These are phyloP conservation scores for Oryza rufipogon DNA, from an alignment of 176 grass and related monocot genomes.

Conservation along the genomic window DNA sequence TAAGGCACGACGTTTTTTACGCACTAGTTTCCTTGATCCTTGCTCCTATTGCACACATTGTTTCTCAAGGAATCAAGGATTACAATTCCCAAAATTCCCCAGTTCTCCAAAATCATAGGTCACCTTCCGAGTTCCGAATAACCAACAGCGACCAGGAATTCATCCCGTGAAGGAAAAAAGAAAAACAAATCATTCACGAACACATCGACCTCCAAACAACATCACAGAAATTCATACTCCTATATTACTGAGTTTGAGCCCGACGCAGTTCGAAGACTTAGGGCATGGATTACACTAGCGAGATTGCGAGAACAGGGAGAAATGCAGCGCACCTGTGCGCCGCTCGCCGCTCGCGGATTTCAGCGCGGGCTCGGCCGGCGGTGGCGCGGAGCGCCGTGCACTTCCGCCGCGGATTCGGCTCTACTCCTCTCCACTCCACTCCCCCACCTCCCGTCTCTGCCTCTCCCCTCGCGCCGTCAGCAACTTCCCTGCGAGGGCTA, in stretches of 20 bases:
- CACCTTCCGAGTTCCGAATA: background rate
- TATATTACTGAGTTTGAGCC: background rate
- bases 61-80: background rate
- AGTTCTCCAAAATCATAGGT: background rate
- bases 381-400: background rate
- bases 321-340: slow-evolving; percentile 24
- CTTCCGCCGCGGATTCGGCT: background rate
- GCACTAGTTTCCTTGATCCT: background rate
- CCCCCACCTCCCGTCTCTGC: background rate
- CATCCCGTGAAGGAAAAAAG: background rate
- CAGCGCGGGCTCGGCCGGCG: background rate
- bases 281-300: background rate
- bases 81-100: background rate
- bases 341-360: background rate
- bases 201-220: background rate
- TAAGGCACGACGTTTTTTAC: background rate
- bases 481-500: background rate
- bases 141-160: background rate
- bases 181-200: slow-evolving; percentile 12
- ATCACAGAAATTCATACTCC: background rate
- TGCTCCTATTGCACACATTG: slow-evolving; percentile 14
- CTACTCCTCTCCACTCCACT: background rate
- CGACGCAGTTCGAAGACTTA: background rate
- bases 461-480: background rate
- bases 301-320: background rate